Percentiles rank a stretch among this genome's conserved stretches.
Conservation (phyloP, 129 eudicot species). For the Helichrysum umbraculigerum region DNA sequence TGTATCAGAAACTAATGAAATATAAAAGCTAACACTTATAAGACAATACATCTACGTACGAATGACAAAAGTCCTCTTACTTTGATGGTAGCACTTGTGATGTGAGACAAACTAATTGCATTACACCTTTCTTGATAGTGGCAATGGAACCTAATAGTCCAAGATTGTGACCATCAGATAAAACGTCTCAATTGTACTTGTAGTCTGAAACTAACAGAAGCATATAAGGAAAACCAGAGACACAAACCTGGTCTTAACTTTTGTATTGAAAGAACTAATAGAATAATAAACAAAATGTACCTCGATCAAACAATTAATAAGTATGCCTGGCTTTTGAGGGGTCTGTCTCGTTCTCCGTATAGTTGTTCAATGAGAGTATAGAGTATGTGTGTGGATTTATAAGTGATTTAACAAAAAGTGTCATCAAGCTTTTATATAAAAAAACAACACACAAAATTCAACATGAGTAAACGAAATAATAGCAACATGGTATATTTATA, state of each 20-base stretch:
- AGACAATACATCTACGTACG: conserved; percentile 52
- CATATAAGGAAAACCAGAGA: conserved; percentile 17
- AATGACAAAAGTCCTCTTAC: conserved; percentile 97
- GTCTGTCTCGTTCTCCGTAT: conserved; percentile 25
- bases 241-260: conserved; percentile 4
- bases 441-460: too few relatives aligned
- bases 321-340: conserved; percentile 79
- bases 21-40: too few relatives aligned
- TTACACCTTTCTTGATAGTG: conserved; percentile 53
- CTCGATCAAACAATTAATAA: conserved; percentile 95
- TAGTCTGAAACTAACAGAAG: neutral
- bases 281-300: conserved; percentile 26
- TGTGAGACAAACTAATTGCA: conserved; percentile 93
- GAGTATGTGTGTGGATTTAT: too few relatives aligned
- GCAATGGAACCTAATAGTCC: conserved; percentile 67
- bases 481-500: too few relatives aligned
- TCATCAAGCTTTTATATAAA: too few relatives aligned
- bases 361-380: too few relatives aligned
- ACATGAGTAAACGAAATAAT: too few relatives aligned
- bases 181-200: too few relatives aligned
- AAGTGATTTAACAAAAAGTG: too few relatives aligned
- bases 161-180: too few relatives aligned
- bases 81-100: conserved; percentile 86
- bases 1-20: neutral
- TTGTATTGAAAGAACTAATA: neutral